Conservation (phyloP, 1,284 basidiomycete genomes). For the Sporisorium sorghi region DNA sequence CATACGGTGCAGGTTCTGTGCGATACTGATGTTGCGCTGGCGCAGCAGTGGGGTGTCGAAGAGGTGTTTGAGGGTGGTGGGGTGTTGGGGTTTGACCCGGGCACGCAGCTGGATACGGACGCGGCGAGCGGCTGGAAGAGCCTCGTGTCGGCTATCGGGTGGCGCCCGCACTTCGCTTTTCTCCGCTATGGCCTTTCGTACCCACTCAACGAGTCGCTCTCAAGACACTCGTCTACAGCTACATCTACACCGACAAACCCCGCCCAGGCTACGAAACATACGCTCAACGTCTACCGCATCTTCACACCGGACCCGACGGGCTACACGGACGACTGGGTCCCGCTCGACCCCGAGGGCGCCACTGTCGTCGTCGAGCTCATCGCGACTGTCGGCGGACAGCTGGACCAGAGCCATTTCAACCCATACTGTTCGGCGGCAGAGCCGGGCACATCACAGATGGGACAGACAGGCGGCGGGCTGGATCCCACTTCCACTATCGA, state of each 20-base stretch:
- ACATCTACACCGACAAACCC: slow-evolving; percentile 24
- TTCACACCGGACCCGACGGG: slow-evolving; percentile 41
- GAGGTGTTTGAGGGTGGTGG: no score
- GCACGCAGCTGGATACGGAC: slow-evolving; percentile 24
- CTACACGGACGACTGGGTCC: slow-evolving; percentile 38
- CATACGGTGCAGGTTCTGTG: slow-evolving; percentile 34
- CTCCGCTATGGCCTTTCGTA: slow-evolving; percentile 33
- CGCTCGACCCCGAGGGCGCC: slow-evolving; percentile 35
- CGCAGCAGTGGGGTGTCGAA: no score
- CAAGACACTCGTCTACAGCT: slow-evolving; percentile 11
- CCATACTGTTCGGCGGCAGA: slow-evolving; percentile 14
- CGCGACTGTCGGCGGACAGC: slow-evolving; percentile 27
- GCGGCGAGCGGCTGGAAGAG: slow-evolving; percentile 34
- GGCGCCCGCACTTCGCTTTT: slow-evolving; percentile 36
- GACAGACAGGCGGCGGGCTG: slow-evolving; percentile 11
- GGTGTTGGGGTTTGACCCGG: slow-evolving; percentile 31
- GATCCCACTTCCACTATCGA: slow-evolving; percentile 40
- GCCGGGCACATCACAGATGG: neutral
- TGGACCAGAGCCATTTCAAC: slow-evolving; percentile 44
- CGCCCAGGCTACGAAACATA: slow-evolving; percentile 20
- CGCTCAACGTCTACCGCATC: slow-evolving; percentile 43
- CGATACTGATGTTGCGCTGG: no score
- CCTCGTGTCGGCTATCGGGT: slow-evolving; percentile 43
- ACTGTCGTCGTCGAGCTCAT: slow-evolving; percentile 41
- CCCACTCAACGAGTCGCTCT: slow-evolving; percentile 21